Percentiles rank a stretch among this genome's conserved stretches.
Evolutionary conservation across 2,329 filamentous ascomycete species (phyloP).

Genomic region (Tolypocladium sp.): DNA sequence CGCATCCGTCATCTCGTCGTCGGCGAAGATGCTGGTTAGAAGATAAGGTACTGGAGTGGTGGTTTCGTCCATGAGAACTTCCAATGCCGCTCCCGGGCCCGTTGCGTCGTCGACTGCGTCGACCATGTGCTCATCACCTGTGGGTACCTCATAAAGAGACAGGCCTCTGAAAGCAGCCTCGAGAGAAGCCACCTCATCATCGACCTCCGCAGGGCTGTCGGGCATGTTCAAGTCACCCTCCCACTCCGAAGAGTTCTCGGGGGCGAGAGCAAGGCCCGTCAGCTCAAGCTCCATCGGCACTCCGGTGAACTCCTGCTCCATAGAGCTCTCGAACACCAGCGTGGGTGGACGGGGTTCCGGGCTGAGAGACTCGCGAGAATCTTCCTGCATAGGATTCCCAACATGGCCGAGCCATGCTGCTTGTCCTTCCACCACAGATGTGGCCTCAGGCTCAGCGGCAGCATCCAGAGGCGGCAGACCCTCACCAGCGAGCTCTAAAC

Average conservation of each 20-base stretch:
- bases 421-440: neutral
- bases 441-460: neutral
- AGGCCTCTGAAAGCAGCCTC: neutral
- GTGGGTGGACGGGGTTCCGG: neutral
- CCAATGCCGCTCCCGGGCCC: neutral
- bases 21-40: neutral
- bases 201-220: neutral
- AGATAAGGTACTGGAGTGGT: neutral
- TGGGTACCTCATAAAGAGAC: neutral
- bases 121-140: neutral
- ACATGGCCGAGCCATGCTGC: neutral
- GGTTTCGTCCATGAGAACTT: neutral
- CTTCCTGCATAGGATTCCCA: neutral
- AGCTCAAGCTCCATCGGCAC: slow-evolving; percentile 1
- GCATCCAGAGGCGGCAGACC: neutral
- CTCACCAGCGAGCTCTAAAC: neutral
- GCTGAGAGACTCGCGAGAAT: neutral
- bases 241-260: neutral
- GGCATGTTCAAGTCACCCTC: neutral
- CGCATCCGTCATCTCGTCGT: neutral
- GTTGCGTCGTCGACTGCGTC: neutral
- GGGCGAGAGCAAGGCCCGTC: neutral
- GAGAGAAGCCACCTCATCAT: neutral
- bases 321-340: slow-evolving; percentile 1
- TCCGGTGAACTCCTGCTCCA: neutral